These are phyloP conservation scores for Drechmeria coniospora DNA, from an alignment of 2,329 filamentous ascomycete genomes.

Conservation along the genomic window DNA sequence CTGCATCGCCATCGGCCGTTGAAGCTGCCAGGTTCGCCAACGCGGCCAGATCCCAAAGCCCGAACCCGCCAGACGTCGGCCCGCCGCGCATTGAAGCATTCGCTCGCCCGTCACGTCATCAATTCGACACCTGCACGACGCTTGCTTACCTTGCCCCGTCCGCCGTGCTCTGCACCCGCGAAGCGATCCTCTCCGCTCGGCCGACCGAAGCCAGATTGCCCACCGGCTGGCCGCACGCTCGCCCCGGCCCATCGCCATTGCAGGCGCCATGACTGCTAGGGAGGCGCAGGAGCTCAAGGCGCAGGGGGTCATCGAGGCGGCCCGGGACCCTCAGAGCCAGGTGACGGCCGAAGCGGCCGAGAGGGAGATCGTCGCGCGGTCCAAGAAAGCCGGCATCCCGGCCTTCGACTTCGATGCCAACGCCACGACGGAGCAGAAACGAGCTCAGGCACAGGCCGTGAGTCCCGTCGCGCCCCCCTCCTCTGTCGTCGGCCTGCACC, in stretches of 20 bases:
- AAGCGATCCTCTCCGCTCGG: conserved; percentile 4
- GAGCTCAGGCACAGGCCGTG: conserved; percentile 62
- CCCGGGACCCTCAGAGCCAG: conserved; percentile 51
- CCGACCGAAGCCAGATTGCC: conserved; percentile 2
- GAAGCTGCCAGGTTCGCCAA: too few relatives aligned
- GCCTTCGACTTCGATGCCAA: conserved; percentile 81
- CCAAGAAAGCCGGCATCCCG: conserved; percentile 59
- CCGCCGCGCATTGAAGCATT: too few relatives aligned
- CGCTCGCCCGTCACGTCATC: too few relatives aligned
- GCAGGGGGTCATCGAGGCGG: conserved; percentile 65
- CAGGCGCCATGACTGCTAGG: conserved; percentile 17
- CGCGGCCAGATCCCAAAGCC: too few relatives aligned
- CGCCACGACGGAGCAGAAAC: conserved; percentile 72
- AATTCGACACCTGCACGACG: too few relatives aligned
- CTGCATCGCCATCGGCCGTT: too few relatives aligned
- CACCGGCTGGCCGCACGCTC: background rate
- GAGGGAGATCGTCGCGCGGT: conserved; percentile 59
- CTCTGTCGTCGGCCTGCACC: conserved; percentile 8
- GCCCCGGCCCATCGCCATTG: conserved; percentile 3
- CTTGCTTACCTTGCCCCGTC: background rate
- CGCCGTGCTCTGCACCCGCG: conserved; percentile 2
- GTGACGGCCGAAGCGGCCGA: conserved; percentile 59
- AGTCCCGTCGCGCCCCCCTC: too few relatives aligned
- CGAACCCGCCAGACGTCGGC: too few relatives aligned
- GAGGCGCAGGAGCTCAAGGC: conserved; percentile 54